Base-by-base conservation (phyloP, 352 stramenopile genomes). In the Phytophthora cryptogea region DNA sequence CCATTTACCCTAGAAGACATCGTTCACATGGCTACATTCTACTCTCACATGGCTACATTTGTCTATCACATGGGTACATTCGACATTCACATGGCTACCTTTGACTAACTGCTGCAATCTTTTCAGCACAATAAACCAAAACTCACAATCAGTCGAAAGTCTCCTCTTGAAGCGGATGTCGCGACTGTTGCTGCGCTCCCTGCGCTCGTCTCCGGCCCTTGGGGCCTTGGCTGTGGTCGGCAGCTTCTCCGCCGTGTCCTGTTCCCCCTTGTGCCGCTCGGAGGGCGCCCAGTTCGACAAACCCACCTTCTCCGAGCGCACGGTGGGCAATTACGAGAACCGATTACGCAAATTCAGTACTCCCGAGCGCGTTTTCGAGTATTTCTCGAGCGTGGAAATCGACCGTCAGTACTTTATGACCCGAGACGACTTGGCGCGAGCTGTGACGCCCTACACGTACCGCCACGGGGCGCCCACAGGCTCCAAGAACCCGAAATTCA, bases 341-440 rank as follows among this genome's bases (percentile, higher is more conserved):
- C 85, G 88, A 1, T 52, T 96, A 49, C 88, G 88, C 58, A 84
- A 81, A 60, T 92, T 93, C 70, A 90, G 78, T 55, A 77, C 79
- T 8, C 88, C 88, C 20, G 86, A 95, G 74, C 88, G 88, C 54
- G 84, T 96, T 8, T 96, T 96, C 54, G 84, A 94, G 78, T 96
- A 96, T 66, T 96, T 96, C 55, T 92, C 88, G 14, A 91, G 80
- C 49, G 83, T 96, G 2, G 73, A 92, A 66, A 72, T 95, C 61
- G 78, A 94, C 46, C 73, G 79, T 48, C 70, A 95, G 39, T 89
- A 70, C 52, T 94, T 76, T 60, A 96, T 96, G 88, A 95, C 86
- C 30, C 78, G 78, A 27, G 72, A 77, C 9, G 88, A 96, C 68
- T 65, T 96, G 16, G 83, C 86, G 36, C 73, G 86, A n/a, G 86